Evolutionary conservation across 2,329 filamentous ascomycete species (phyloP), one percentile per base, ranked within the genome.

Genomic region (Aspergillus awamori): DNA sequence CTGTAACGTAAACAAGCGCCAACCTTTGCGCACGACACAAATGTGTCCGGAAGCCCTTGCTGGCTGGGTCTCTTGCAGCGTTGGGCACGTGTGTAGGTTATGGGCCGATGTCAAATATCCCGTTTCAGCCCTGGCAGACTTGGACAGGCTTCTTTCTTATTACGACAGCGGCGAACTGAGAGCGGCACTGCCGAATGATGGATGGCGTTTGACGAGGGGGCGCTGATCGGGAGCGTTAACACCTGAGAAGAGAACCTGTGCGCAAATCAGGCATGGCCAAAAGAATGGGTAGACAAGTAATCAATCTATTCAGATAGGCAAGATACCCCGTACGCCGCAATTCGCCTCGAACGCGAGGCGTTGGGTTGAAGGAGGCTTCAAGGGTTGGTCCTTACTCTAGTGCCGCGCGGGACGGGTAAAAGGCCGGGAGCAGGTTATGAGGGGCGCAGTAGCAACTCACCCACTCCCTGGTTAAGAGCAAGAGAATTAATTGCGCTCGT

Each of bases 351-450:
- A 39, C 30, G 33, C 51, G 51, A 53, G 51, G 51, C 51, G 51
- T 53, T 53, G 51, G 33, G 51, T 53, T 53, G 30, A 53, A 53
- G 47, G 47, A 49, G 47, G 26, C 47, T 51, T 26, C 26, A 51
- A 51, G 26, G 47, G 47, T 28, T 20, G 26, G 47, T 33, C 47
- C 26, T 30, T 33, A 33, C 47, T 51, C 33, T 33, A 51, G 47
- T 30, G 26, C 47, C 47, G 26, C 26, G 28, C 47, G 47, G 47
- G 47, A 51, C 47, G 47, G 47, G 17, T 51, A 49, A 15, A 36
- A 13, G 39, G 39, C 39, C n/a, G 41, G 41, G 17, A 36, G 33
- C 33, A 36, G 33, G 33, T 36, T 36, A 36, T 36, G 33, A 36
- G 33, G 33, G 33, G 33, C 33, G 33, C 11, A 13, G 30, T 36